Conservation (phyloP, 2,329 filamentous ascomycete genomes). For the Didymella exigua region DNA sequence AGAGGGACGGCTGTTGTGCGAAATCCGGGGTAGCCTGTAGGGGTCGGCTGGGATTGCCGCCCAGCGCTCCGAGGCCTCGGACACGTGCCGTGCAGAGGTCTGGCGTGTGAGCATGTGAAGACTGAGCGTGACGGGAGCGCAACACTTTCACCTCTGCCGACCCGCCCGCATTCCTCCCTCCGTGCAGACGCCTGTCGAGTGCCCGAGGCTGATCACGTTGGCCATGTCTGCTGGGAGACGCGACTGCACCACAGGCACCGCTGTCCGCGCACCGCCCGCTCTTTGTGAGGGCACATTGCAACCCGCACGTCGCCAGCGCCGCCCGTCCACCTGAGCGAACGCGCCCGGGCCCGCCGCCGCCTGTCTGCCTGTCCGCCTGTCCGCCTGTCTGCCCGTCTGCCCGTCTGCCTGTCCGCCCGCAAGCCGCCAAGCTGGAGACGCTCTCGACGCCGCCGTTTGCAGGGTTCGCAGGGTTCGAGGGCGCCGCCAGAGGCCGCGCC, state of each 20-base stretch:
- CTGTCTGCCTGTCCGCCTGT: too few relatives aligned
- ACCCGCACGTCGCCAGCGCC: background rate
- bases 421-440: conserved; percentile 38
- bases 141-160: background rate
- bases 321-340: conserved; percentile 1
- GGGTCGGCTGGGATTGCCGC: background rate
- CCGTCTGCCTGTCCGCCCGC: too few relatives aligned
- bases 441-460: conserved; percentile 29
- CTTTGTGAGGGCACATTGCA: background rate
- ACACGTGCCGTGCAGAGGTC: conserved; percentile 12
- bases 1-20: conserved; percentile 6
- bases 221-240: conserved; percentile 19
- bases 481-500: conserved; percentile 32
- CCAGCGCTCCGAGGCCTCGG: conserved; percentile 4
- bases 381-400: too few relatives aligned
- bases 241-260: conserved; percentile 20
- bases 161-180: background rate
- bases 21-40: conserved; percentile 8
- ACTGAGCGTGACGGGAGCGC: background rate
- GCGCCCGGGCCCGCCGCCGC: too few relatives aligned
- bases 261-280: conserved; percentile 2
- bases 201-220: conserved; percentile 5
- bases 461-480: conserved; percentile 30
- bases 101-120: conserved; percentile 13
- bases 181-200: background rate